Evolutionary conservation across 2,329 filamentous ascomycete species (phyloP).

Genomic region (Curvularia sp.): DNA sequence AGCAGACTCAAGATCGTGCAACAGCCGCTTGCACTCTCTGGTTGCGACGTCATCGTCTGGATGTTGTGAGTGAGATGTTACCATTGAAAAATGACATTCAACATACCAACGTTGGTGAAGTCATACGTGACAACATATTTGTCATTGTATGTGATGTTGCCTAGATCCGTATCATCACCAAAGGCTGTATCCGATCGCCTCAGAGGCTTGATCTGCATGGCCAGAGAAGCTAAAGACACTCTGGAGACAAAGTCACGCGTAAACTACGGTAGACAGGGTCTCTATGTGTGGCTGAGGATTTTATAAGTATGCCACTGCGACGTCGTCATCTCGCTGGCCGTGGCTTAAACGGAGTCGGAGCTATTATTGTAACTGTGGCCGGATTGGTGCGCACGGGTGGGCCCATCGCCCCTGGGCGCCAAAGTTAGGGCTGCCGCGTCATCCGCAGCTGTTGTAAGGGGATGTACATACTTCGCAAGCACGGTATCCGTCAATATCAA

Average conservation of each 20-base stretch:
- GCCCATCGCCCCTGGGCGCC: constrained; percentile 15
- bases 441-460: constrained; percentile 16
- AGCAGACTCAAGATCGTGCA: constrained; percentile 35
- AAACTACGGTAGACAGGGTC: neutral
- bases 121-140: constrained; percentile 46
- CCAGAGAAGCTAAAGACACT: constrained; percentile 3
- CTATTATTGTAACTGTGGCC: constrained; percentile 21
- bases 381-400: constrained; percentile 28
- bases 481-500: neutral
- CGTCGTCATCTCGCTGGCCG: constrained; percentile 15
- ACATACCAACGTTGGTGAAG: constrained; percentile 38
- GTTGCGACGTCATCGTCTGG: constrained; percentile 31
- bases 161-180: constrained; percentile 33
- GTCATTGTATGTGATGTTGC: constrained; percentile 40
- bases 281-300: constrained; percentile 23
- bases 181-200: constrained; percentile 33
- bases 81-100: no score
- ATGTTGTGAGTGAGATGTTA: constrained; percentile 5
- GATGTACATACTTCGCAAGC: neutral
- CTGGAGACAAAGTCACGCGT: constrained; percentile 1
- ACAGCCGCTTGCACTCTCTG: constrained; percentile 30
- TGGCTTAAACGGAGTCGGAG: constrained; percentile 15
- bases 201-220: constrained; percentile 29
- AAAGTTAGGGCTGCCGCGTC: constrained; percentile 26
- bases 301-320: constrained; percentile 15